Evolutionary conservation across 2,329 filamentous ascomycete species (phyloP).

Genomic region (Plenodomus tracheiphilus): DNA sequence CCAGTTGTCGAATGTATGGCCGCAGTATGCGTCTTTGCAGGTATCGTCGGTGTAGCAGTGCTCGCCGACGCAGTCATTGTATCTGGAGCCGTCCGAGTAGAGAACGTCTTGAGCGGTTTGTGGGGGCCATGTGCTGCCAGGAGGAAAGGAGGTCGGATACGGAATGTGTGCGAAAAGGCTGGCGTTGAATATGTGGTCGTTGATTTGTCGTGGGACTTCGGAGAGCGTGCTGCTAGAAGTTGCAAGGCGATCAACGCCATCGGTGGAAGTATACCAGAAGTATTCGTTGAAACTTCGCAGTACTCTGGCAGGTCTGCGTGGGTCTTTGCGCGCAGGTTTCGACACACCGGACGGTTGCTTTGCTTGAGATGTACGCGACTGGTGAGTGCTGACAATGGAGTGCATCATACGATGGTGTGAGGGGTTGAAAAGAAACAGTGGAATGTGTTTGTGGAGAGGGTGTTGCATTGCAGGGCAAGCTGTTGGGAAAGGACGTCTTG

Average conservation of each 20-base stretch:
- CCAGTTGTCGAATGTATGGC: slow-evolving; percentile 15
- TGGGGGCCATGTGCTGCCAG: slow-evolving; percentile 13
- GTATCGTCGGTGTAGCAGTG: slow-evolving; percentile 8
- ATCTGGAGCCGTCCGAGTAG: background rate
- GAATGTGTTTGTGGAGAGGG: no score
- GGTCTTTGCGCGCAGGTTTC: slow-evolving; percentile 4
- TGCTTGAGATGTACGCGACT: background rate
- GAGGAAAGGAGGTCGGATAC: slow-evolving; percentile 9
- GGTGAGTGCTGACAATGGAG: background rate
- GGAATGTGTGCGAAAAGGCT: slow-evolving; percentile 3
- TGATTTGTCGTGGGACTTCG: slow-evolving; percentile 7
- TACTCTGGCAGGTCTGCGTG: background rate
- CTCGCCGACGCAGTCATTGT: slow-evolving; percentile 14
- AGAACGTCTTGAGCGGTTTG: slow-evolving; percentile 6
- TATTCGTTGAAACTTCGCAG: slow-evolving; percentile 3
- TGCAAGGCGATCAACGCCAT: slow-evolving; percentile 5
- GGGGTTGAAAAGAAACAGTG: background rate
- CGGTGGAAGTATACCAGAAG: slow-evolving; percentile 12
- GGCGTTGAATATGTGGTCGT: slow-evolving; percentile 15
- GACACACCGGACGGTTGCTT: slow-evolving; percentile 3
- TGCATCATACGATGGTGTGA: background rate
- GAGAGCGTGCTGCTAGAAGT: background rate
- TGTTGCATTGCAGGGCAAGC: no score
- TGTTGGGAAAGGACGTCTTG: background rate
- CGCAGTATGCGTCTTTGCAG: slow-evolving; percentile 10